These are phyloP conservation scores for Euphorbia schlechtendalii DNA, from an alignment of 441 rosid genomes.

Conservation along the genomic window DNA sequence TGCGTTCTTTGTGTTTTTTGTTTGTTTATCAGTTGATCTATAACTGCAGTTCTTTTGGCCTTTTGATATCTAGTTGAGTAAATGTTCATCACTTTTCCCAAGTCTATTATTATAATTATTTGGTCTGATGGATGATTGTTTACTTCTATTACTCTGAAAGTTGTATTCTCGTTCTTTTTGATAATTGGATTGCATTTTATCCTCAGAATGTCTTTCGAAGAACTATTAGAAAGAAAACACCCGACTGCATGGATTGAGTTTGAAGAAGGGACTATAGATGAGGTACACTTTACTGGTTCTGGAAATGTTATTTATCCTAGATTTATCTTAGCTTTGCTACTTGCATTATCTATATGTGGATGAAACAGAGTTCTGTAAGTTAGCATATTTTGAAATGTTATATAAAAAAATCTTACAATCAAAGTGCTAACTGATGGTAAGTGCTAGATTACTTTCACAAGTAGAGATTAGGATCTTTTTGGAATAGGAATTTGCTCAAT, in stretches of 20 bases:
- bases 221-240: constrained; percentile 66
- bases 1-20: neutral
- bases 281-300: constrained; percentile 34
- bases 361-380: neutral
- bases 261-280: constrained; percentile 76
- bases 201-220: constrained; percentile 70
- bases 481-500: neutral
- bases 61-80: neutral
- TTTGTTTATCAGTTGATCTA: neutral
- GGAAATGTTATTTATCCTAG: neutral
- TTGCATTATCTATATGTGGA: neutral
- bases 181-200: constrained; percentile 22
- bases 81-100: neutral
- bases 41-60: neutral
- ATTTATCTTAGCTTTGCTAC: neutral
- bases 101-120: too few species aligned
- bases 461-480: neutral
- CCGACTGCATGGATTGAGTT: constrained; percentile 87
- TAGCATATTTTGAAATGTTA: neutral
- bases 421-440: neutral
- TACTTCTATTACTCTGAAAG: neutral
- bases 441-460: neutral
- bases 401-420: neutral
- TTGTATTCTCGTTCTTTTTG: constrained; percentile 5
- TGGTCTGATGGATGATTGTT: neutral